Conservation (phyloP, 345 rosid genomes). For the Streptanthus diversifolius region DNA sequence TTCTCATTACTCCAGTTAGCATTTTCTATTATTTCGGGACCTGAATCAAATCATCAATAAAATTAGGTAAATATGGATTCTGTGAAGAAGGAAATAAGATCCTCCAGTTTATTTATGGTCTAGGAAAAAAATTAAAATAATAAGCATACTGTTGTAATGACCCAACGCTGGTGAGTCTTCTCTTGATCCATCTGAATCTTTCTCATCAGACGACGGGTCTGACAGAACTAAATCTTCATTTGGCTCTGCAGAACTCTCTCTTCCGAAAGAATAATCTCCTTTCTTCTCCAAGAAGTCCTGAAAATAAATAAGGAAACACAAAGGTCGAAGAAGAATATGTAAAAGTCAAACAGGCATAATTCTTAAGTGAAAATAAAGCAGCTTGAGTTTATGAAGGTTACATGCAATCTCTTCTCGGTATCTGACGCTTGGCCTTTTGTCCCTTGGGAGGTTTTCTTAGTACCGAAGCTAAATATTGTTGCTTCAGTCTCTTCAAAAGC, state of each 20-base stretch:
- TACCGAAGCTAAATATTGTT: slow-evolving; percentile 36
- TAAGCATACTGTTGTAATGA: slow-evolving; percentile 32
- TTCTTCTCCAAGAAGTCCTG: slow-evolving; percentile 52
- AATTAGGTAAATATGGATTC: not conserved
- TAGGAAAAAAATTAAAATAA: not conserved
- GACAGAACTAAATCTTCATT: slow-evolving; percentile 40
- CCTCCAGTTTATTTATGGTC: slow-evolving; percentile 10
- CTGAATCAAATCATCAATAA: slow-evolving; percentile 15
- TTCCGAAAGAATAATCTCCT: slow-evolving; percentile 39
- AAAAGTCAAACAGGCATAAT: slow-evolving; percentile 4
- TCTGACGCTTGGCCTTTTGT: slow-evolving; percentile 36
- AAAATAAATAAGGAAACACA: slow-evolving; percentile 45
- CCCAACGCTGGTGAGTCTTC: slow-evolving; percentile 46
- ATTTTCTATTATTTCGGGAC: slow-evolving; percentile 30
- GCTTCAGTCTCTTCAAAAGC: slow-evolving; percentile 34
- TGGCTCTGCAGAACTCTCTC: slow-evolving; percentile 31
- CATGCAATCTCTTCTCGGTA: slow-evolving; percentile 42
- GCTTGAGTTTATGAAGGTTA: slow-evolving; percentile 45
- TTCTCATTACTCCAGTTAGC: slow-evolving; percentile 36
- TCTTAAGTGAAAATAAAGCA: not conserved
- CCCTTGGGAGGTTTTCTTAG: slow-evolving; percentile 39
- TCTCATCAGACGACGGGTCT: slow-evolving; percentile 51
- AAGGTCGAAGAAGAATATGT: slow-evolving; percentile 24
- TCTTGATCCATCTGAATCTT: slow-evolving; percentile 42
- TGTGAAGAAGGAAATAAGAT: slow-evolving; percentile 3